Conservation (phyloP, 2,329 filamentous ascomycete genomes). For the Ceratocystis diversiconidia region DNA sequence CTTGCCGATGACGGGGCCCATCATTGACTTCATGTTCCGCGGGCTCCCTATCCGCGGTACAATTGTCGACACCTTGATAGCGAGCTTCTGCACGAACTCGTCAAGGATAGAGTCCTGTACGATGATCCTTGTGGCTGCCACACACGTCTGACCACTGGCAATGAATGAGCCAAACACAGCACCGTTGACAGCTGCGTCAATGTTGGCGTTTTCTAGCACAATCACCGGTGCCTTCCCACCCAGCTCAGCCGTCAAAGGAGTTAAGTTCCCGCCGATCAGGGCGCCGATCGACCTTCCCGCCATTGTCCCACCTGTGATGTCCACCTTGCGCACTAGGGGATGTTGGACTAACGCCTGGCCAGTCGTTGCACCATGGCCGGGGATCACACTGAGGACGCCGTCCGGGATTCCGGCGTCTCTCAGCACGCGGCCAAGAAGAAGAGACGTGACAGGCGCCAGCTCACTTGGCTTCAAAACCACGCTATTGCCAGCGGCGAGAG, state of each 20-base stretch:
- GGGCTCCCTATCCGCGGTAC: constrained; percentile 28
- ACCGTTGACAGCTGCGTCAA: constrained; percentile 47
- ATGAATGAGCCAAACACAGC: constrained; percentile 32
- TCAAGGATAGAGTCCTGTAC: constrained; percentile 36
- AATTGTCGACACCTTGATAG: constrained; percentile 32
- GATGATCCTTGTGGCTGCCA: constrained; percentile 45
- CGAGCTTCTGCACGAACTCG: constrained; percentile 46
- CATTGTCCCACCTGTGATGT: constrained; percentile 60
- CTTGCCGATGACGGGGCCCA: constrained; percentile 33
- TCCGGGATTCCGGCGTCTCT: constrained; percentile 60
- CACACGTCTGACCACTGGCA: constrained; percentile 45
- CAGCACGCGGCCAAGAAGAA: constrained; percentile 37
- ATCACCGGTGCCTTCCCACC: constrained; percentile 53
- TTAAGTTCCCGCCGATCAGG: constrained; percentile 46
- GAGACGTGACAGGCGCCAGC: constrained; percentile 34
- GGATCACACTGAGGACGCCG: constrained; percentile 60
- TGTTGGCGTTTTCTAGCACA: constrained; percentile 51
- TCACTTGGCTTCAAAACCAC: constrained; percentile 41
- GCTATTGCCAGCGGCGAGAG: constrained; percentile 35
- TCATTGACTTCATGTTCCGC: constrained; percentile 23
- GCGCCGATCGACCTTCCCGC: constrained; percentile 61
- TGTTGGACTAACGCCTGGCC: constrained; percentile 54
- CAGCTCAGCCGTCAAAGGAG: constrained; percentile 51
- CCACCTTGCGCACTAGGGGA: constrained; percentile 54
- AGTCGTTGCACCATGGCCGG: constrained; percentile 54